These are phyloP conservation scores for Backusella mclennaniae DNA, from an alignment of 192 early-diverging fungal genomes.

Conservation along the genomic window DNA sequence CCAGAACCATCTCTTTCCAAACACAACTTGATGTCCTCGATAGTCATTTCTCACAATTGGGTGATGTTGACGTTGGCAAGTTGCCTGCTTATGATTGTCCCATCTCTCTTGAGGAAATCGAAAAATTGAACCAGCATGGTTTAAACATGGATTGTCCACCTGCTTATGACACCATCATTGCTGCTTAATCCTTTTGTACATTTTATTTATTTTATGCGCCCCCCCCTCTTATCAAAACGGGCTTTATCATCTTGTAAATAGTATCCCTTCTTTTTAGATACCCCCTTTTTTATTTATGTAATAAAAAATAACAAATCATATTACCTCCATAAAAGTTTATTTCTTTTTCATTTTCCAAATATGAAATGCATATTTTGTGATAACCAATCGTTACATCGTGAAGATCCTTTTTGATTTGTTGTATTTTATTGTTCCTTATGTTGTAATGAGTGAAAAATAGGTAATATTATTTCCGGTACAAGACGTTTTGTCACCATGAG, in stretches of 20 bases:
- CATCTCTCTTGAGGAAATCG: slow-evolving; percentile 1
- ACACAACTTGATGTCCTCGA: background rate
- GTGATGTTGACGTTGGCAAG: background rate
- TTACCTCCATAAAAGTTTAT: no score
- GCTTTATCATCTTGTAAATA: background rate
- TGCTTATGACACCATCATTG: background rate
- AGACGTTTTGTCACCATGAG: no score
- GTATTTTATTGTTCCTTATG: no score
- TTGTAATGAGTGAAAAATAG: no score
- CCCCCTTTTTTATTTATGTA: background rate
- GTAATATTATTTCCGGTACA: no score
- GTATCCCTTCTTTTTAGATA: background rate
- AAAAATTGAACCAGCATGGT: slow-evolving; percentile 6
- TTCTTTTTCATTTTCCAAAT: no score
- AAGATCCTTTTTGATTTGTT: no score
- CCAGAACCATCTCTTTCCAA: slow-evolving; percentile 3
- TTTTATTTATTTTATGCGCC: background rate
- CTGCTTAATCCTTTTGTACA: background rate
- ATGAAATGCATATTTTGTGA: no score
- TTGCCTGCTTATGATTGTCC: slow-evolving; percentile 1
- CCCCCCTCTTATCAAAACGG: background rate
- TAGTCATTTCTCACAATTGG: background rate
- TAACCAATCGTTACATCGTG: no score
- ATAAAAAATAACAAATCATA: no score
- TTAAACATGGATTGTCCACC: background rate